Conservation (phyloP, 2,329 filamentous ascomycete species). For the Akanthomyces lecanii region DNA sequence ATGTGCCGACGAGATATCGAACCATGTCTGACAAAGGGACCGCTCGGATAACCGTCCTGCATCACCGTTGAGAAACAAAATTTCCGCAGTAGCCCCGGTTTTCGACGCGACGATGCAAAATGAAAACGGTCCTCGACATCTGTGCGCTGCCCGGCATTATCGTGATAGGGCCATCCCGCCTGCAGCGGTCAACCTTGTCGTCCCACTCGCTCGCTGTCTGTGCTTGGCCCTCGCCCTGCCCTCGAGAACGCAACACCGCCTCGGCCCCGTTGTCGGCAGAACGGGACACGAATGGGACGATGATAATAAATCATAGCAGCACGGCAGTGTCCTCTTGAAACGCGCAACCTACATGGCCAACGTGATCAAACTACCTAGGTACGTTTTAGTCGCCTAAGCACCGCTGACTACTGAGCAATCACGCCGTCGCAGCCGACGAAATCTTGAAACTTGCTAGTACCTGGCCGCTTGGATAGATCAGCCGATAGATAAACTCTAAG, state of each 20-base stretch:
- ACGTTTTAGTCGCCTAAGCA: too few species aligned
- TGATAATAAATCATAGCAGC: not conserved
- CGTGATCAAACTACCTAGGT: not conserved
- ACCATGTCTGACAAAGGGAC: not conserved
- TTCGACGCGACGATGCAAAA: slow-evolving; percentile 4
- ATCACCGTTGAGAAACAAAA: slow-evolving; percentile 9
- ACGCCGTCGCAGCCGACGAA: not conserved
- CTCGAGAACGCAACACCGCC: not conserved
- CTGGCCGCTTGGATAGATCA: not conserved
- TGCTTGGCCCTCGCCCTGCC: not conserved
- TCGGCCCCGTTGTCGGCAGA: not conserved
- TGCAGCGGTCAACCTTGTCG: not conserved
- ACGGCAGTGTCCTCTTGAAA: not conserved
- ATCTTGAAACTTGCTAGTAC: not conserved
- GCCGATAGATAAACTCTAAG: not conserved
- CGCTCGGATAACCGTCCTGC: slow-evolving; percentile 9
- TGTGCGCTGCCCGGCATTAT: slow-evolving; percentile 13
- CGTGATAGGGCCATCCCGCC: not conserved
- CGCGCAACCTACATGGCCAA: not conserved
- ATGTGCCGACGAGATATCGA: slow-evolving; percentile 11
- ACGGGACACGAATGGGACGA: not conserved
- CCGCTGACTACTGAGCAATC: too few species aligned
- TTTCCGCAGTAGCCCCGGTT: slow-evolving; percentile 2
- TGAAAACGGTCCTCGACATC: slow-evolving; percentile 5
- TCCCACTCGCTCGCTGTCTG: not conserved